Percentiles rank a stretch among this genome's conserved stretches.
phyloP scores from a whole-genome alignment of 192 early-diverging fungal species.

The Coemansia sp. region DNA sequence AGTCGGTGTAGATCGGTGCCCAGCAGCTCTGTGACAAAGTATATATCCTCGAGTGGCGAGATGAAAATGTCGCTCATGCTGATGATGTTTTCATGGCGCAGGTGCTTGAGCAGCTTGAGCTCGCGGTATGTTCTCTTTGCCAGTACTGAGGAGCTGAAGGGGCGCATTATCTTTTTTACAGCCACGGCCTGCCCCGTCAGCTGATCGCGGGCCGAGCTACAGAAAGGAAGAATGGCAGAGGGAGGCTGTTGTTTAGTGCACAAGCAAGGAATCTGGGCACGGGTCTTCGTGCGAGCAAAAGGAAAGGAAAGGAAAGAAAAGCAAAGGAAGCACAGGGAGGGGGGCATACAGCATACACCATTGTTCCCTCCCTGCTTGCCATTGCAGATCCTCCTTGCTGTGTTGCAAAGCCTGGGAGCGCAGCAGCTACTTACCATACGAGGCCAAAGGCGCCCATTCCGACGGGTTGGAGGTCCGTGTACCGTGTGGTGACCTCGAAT shows the following conservation, averaged over 20 bases:
- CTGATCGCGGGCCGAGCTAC: slow-evolving; percentile 87
- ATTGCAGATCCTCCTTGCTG: neutral
- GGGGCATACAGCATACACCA: no score
- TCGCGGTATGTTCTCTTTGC: slow-evolving; percentile 96
- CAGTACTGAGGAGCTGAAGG: slow-evolving; percentile 88
- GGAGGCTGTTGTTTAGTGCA: neutral
- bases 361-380: neutral
- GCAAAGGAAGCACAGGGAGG: no score
- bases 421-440: slow-evolving; percentile 75
- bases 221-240: neutral
- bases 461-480: slow-evolving; percentile 89
- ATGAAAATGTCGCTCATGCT: slow-evolving; percentile 92
- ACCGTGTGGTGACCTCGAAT: slow-evolving; percentile 82
- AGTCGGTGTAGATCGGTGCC: slow-evolving; percentile 96
- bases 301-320: neutral
- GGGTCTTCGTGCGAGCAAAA: slow-evolving; percentile 49
- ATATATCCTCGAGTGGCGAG: slow-evolving; percentile 91
- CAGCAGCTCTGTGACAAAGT: slow-evolving; percentile 95
- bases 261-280: neutral
- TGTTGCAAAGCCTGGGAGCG: neutral
- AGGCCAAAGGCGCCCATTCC: slow-evolving; percentile 98
- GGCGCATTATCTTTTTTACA: slow-evolving; percentile 96
- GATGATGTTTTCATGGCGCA: slow-evolving; percentile 96
- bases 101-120: slow-evolving; percentile 88
- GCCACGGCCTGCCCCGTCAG: slow-evolving; percentile 81